A percentile compares a stretch with the other conserved stretches of the same genome.
phyloP scores from a whole-genome alignment of 2,329 filamentous ascomycete species.

The Calonectria multiphialidica region DNA sequence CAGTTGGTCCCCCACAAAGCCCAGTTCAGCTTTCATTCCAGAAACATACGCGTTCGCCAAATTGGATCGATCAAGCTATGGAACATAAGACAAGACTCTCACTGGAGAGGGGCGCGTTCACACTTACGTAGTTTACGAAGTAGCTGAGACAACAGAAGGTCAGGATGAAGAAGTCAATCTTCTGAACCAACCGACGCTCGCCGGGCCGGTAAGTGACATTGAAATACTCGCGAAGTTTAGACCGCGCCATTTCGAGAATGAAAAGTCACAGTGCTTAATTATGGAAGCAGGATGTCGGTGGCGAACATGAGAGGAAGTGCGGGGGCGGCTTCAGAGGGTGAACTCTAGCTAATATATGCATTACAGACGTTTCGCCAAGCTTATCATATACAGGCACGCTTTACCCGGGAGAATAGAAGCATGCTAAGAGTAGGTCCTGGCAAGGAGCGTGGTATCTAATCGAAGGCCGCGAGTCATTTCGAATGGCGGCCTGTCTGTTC shows the following conservation, averaged over 20 bases:
- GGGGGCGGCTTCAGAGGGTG: neutral
- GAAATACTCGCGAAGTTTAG: slow-evolving; percentile 48
- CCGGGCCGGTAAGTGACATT: slow-evolving; percentile 49
- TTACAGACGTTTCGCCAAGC: neutral
- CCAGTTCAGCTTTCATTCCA: slow-evolving; percentile 61
- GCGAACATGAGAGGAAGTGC: neutral
- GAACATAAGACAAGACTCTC: neutral
- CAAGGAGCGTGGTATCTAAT: neutral
- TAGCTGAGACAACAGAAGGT: slow-evolving; percentile 73
- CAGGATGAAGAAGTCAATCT: slow-evolving; percentile 74
- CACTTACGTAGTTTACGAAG: slow-evolving; percentile 64
- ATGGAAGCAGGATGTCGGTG: neutral
- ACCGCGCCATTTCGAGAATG: slow-evolving; percentile 14
- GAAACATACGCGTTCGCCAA: slow-evolving; percentile 57
- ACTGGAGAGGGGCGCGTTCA: too few species aligned
- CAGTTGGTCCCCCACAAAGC: slow-evolving; percentile 58
- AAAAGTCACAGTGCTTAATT: neutral
- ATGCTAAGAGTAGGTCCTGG: neutral
- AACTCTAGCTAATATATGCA: neutral
- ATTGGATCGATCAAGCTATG: slow-evolving; percentile 52
- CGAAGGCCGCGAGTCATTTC: neutral
- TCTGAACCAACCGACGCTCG: slow-evolving; percentile 62
- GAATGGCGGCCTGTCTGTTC: neutral
- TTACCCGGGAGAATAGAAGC: neutral
- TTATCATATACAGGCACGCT: neutral